Percentiles rank a stretch among this genome's conserved stretches.
These are phyloP conservation scores for Trichoderma atrobrunneum DNA, from an alignment of 2,329 filamentous ascomycete genomes.

Conservation along the genomic window DNA sequence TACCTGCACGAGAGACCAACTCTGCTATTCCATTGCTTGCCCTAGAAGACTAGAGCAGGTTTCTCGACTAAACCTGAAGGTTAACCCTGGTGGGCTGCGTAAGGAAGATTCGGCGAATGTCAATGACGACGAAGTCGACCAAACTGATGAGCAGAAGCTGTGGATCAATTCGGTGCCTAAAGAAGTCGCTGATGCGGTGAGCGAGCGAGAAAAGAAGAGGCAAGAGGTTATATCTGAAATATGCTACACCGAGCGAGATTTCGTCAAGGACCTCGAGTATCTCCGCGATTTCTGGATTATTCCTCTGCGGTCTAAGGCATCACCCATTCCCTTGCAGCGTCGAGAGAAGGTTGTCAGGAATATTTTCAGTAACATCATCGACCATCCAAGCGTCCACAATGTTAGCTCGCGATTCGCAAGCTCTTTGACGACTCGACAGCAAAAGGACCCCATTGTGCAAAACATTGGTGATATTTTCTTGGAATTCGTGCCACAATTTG, in stretches of 20 bases:
- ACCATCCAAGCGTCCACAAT: conserved; percentile 73
- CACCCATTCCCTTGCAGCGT: conserved; percentile 83
- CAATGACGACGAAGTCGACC: conserved; percentile 77
- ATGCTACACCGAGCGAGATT: conserved; percentile 98
- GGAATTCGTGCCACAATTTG: conserved; percentile 86
- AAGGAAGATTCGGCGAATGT: conserved; percentile 54
- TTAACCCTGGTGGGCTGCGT: conserved; percentile 83
- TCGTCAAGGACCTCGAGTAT: conserved; percentile 98
- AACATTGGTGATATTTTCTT: conserved; percentile 93
- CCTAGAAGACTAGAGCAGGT: conserved; percentile 92
- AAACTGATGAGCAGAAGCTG: conserved; percentile 92
- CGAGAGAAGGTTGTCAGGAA: conserved; percentile 88
- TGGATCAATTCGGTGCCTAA: conserved; percentile 99
- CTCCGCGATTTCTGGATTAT: conserved; percentile 98
- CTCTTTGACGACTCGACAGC: conserved; percentile 83
- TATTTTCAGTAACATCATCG: conserved; percentile 94
- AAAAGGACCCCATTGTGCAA: conserved; percentile 82
- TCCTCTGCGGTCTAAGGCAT: conserved; percentile 75
- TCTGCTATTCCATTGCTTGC: conserved; percentile 98
- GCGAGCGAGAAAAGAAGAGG: conserved; percentile 91
- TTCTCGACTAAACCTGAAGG: conserved; percentile 88
- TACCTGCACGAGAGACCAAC: conserved; percentile 89
- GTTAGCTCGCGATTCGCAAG: conserved; percentile 89
- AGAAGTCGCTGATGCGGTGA: conserved; percentile 85
- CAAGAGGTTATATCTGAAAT: conserved; percentile 98